Conservation (phyloP, 2,329 filamentous ascomycete species). For the Cadophora gregata region DNA sequence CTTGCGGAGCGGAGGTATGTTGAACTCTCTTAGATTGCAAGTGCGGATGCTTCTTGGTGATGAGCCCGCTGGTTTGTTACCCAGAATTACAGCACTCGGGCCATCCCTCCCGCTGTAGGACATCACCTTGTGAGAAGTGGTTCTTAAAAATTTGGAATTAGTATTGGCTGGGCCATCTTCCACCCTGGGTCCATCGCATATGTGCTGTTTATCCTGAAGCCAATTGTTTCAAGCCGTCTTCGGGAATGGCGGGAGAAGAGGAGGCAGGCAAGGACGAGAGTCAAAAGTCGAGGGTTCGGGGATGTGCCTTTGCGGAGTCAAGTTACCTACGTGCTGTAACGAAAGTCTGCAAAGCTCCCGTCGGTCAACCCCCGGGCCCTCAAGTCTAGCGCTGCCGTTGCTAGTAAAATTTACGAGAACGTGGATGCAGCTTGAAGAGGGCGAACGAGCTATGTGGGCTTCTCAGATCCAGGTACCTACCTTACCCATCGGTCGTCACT, state of each 20-base stretch:
- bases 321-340: no score
- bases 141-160: background rate
- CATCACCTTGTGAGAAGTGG: conserved; percentile 16
- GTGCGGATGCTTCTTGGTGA: background rate
- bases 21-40: background rate
- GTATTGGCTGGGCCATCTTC: conserved; percentile 22
- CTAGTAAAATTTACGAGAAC: background rate
- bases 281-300: conserved; percentile 1
- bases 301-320: background rate
- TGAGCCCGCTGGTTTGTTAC: conserved; percentile 26
- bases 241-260: background rate
- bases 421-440: background rate
- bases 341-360: no score
- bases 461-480: background rate
- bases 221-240: conserved; percentile 13
- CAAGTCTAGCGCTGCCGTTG: background rate
- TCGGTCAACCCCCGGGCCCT: background rate
- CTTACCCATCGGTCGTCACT: background rate
- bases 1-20: no score
- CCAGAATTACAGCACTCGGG: conserved; percentile 20
- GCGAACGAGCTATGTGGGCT: background rate
- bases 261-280: background rate
- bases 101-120: conserved; percentile 29
- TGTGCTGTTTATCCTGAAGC: conserved; percentile 11
- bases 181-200: conserved; percentile 11